phyloP scores from a whole-genome alignment of 2,329 filamentous ascomycete genomes.

The Cadophora luteo-olivacea region DNA sequence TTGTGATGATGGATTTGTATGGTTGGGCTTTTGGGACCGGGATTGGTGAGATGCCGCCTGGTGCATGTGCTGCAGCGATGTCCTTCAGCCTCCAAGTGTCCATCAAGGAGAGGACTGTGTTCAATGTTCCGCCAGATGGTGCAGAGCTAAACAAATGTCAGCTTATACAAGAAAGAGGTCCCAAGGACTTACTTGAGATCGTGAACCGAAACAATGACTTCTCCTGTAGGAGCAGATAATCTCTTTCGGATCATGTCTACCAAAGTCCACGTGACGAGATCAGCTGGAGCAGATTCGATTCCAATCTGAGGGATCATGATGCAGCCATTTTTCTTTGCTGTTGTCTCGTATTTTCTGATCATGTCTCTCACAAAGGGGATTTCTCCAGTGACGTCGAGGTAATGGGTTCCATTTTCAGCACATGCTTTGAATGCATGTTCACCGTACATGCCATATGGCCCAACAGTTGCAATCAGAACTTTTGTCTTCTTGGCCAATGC shows the following conservation, averaged over 20 bases:
- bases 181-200: constrained; percentile 48
- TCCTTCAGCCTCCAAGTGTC: constrained; percentile 59
- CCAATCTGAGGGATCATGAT: constrained; percentile 67
- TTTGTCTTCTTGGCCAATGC: constrained; percentile 61
- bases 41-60: constrained; percentile 65
- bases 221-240: constrained; percentile 55
- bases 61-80: constrained; percentile 52
- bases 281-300: constrained; percentile 67
- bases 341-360: constrained; percentile 63
- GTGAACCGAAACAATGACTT: constrained; percentile 59
- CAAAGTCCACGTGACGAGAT: constrained; percentile 62
- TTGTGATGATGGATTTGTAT: constrained; percentile 50
- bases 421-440: constrained; percentile 67
- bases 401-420: constrained; percentile 67
- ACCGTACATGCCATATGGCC: constrained; percentile 63
- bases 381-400: constrained; percentile 69
- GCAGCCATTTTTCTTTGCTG: constrained; percentile 60
- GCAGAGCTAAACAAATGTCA: constrained; percentile 47
- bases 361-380: constrained; percentile 63
- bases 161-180: neutral
- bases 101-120: constrained; percentile 67
- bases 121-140: constrained; percentile 71
- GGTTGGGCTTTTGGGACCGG: constrained; percentile 43
- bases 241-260: constrained; percentile 55
- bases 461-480: constrained; percentile 63